Conservation (phyloP, 768 basidiomycete genomes). For the Suillus occidentalis region DNA sequence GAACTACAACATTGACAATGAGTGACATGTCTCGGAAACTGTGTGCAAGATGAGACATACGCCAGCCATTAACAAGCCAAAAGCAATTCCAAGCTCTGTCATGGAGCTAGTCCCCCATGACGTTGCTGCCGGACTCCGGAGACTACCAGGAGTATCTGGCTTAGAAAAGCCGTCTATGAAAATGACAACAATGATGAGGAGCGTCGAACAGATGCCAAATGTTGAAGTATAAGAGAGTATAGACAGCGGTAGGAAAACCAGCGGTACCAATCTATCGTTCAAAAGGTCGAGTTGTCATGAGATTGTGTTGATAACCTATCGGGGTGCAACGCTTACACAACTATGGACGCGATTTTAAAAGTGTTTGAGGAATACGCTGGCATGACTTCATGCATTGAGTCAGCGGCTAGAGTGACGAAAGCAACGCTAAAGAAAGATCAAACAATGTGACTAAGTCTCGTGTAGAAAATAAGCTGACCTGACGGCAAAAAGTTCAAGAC, state of each 20-base stretch:
- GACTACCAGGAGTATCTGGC: conserved; percentile 70
- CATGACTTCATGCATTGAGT: conserved; percentile 74
- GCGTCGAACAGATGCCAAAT: conserved; percentile 76
- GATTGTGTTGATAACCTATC: background rate
- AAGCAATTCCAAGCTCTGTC: conserved; percentile 69
- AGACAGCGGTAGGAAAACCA: conserved; percentile 81
- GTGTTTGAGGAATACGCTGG: conserved; percentile 65
- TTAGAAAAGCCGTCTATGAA: conserved; percentile 82
- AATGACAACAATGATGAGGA: conserved; percentile 74
- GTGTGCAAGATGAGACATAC: conserved; percentile 40
- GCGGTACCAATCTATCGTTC: conserved; percentile 65
- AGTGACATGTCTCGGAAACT: background rate
- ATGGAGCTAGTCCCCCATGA: conserved; percentile 51
- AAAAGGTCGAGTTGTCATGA: conserved; percentile 2
- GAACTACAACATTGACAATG: conserved; percentile 48
- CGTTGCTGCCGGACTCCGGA: conserved; percentile 76
- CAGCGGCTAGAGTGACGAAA: conserved; percentile 86
- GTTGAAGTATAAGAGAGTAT: conserved; percentile 88
- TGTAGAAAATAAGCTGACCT: conserved; percentile 44
- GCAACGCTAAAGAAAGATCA: conserved; percentile 56
- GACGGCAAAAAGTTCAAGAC: conserved; percentile 83
- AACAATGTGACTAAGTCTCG: background rate
- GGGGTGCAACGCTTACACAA: conserved; percentile 51
- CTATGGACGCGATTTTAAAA: conserved; percentile 74
- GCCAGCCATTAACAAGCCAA: conserved; percentile 92